These are phyloP conservation scores for Graphilbum ipis-grandicollis DNA, from an alignment of 2,329 filamentous ascomycete species.

Conservation along the genomic window DNA sequence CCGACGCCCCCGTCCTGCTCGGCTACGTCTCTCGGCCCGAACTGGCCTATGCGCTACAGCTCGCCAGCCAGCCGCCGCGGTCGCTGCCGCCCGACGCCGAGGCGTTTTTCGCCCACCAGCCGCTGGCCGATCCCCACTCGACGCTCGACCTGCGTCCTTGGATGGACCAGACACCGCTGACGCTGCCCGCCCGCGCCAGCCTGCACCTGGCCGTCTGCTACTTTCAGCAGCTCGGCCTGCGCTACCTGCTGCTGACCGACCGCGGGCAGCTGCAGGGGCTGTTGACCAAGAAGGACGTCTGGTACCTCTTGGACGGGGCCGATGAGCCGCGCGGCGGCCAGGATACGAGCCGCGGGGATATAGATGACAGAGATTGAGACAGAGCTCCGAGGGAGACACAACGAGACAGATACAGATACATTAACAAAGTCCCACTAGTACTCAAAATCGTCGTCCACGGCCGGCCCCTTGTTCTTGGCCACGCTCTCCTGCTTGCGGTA, in stretches of 20 bases:
- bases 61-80: slow-evolving; percentile 36
- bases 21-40: slow-evolving; percentile 92
- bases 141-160: slow-evolving; percentile 83
- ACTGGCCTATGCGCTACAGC: slow-evolving; percentile 61
- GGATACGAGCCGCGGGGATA: too few relatives aligned
- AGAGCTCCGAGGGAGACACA: too few relatives aligned
- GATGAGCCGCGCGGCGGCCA: slow-evolving; percentile 33
- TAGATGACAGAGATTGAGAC: too few relatives aligned
- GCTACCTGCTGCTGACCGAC: slow-evolving; percentile 79
- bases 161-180: slow-evolving; percentile 98
- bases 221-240: slow-evolving; percentile 84
- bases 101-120: slow-evolving; percentile 66
- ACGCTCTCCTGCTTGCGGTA: slow-evolving; percentile 90
- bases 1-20: slow-evolving; percentile 61
- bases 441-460: slow-evolving; percentile 94
- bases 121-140: slow-evolving; percentile 57
- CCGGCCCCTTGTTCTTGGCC: slow-evolving; percentile 65
- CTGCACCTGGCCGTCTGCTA: slow-evolving; percentile 79
- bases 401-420: too few relatives aligned
- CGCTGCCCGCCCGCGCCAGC: slow-evolving; percentile 56
- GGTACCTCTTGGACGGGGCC: slow-evolving; percentile 74
- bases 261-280: slow-evolving; percentile 67
- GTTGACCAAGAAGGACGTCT: slow-evolving; percentile 94
- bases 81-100: slow-evolving; percentile 54
- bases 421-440: too few relatives aligned